Conservation (phyloP, 2,329 filamentous ascomycete genomes). For the Penicillium sp. region DNA sequence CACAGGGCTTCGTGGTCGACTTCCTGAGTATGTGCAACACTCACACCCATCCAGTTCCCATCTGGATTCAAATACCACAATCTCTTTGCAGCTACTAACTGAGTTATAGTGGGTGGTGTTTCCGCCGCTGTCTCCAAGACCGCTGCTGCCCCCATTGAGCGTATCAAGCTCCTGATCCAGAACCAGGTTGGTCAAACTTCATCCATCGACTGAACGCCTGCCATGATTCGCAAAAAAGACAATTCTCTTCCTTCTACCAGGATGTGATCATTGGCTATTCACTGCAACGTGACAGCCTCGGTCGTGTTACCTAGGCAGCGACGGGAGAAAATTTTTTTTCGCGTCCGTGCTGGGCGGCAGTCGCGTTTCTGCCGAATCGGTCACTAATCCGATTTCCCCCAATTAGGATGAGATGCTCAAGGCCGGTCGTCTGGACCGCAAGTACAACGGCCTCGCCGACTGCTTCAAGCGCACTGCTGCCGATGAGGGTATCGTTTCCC, state of each 20-base stretch:
- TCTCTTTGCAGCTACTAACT: conserved; percentile 44
- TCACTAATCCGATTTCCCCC: conserved; percentile 13
- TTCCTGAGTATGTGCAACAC: conserved; percentile 85
- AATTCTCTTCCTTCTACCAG: not conserved
- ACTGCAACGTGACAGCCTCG: not conserved
- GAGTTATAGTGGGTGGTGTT: conserved; percentile 90
- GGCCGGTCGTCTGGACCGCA: conserved; percentile 95
- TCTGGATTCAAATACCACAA: not conserved
- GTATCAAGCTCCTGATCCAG: conserved; percentile 99
- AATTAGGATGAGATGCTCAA: conserved; percentile 99
- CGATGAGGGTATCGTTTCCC: conserved; percentile 89
- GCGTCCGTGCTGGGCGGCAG: conserved; percentile 8
- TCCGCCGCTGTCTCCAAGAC: conserved; percentile 99
- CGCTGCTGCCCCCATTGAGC: conserved; percentile 99
- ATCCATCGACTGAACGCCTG: conserved; percentile 2
- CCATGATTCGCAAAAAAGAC: not conserved
- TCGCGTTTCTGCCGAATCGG: not conserved
- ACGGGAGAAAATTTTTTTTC: conserved; percentile 24
- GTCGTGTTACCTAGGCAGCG: not conserved
- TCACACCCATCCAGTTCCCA: conserved; percentile 7
- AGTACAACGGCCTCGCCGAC: conserved; percentile 90
- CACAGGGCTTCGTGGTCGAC: conserved; percentile 90
- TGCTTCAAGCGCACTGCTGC: conserved; percentile 93
- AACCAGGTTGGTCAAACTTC: conserved; percentile 80
- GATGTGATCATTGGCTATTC: not conserved